These are phyloP conservation scores for Sporopachydermia lactativora DNA, from an alignment of 805 yeast species.

Conservation along the genomic window DNA sequence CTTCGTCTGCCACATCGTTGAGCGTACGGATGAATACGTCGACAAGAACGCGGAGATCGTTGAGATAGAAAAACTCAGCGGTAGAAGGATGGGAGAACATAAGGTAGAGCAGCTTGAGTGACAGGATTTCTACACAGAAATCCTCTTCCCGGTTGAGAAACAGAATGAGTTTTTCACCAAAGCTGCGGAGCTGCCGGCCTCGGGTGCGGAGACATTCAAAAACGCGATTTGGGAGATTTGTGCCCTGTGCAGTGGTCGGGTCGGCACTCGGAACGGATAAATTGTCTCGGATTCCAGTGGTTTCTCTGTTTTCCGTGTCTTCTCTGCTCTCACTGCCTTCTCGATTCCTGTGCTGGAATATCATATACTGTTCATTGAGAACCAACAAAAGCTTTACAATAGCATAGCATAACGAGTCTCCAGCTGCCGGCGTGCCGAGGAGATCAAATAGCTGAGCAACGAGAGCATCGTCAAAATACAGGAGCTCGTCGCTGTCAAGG, in stretches of 20 bases:
- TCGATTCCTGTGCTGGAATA: conserved; percentile 23
- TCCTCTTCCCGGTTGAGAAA: conserved; percentile 70
- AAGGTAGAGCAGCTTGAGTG: conserved; percentile 62
- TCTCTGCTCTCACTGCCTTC: conserved; percentile 10
- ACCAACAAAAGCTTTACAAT: conserved; percentile 60
- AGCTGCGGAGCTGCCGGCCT: conserved; percentile 31
- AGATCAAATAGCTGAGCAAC: conserved; percentile 33
- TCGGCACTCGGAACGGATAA: background rate
- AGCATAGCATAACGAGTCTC: conserved; percentile 47
- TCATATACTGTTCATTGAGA: conserved; percentile 80
- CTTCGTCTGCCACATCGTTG: conserved; percentile 44
- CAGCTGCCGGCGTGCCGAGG: conserved; percentile 24
- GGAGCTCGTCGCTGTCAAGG: conserved; percentile 27
- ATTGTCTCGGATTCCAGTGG: background rate
- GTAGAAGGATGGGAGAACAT: conserved; percentile 56
- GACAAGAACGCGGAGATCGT: conserved; percentile 71
- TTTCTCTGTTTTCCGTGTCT: background rate
- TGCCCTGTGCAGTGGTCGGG: conserved; percentile 4
- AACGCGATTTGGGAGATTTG: conserved; percentile 28
- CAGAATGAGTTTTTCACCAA: conserved; percentile 57
- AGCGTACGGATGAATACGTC: conserved; percentile 77
- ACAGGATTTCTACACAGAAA: conserved; percentile 57
- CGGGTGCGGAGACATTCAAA: conserved; percentile 36
- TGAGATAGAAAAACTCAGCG: conserved; percentile 57
- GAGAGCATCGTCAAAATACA: conserved; percentile 28